phyloP scores from a whole-genome alignment of 805 yeast species.

The Ogataea zsoltii region DNA sequence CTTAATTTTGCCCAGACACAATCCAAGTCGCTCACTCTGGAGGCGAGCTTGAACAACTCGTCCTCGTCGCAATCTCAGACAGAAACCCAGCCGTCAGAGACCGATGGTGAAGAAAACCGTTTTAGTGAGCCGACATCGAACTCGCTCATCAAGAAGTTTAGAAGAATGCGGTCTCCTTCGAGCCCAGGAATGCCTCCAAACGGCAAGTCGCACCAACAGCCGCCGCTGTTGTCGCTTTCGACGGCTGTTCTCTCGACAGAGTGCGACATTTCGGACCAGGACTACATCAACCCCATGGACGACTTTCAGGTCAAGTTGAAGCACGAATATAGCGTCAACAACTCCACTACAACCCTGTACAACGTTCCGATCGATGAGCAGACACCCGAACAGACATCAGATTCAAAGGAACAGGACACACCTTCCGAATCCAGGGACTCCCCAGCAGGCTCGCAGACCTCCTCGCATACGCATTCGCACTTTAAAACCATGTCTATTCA shows the following conservation, averaged over 20 bases:
- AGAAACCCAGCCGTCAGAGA: neutral
- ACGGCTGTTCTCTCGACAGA: constrained; percentile 17
- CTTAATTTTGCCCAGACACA: constrained; percentile 10
- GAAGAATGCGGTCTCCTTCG: constrained; percentile 37
- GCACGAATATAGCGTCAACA: constrained; percentile 34
- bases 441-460: neutral
- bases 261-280: constrained; percentile 30
- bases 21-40: constrained; percentile 2
- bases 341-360: constrained; percentile 27
- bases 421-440: neutral
- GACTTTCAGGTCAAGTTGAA: constrained; percentile 32
- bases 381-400: neutral
- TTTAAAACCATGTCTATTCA: constrained; percentile 30
- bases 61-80: constrained; percentile 1
- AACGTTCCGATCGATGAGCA: constrained; percentile 8
- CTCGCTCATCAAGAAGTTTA: constrained; percentile 34
- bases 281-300: constrained; percentile 24
- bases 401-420: too few relatives aligned
- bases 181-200: constrained; percentile 25
- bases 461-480: constrained; percentile 2
- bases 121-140: constrained; percentile 17
- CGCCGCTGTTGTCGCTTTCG: constrained; percentile 5
- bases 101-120: constrained; percentile 14
- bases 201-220: neutral
- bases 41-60: constrained; percentile 4